Percentiles rank a stretch among this genome's conserved stretches.
Evolutionary conservation across 164 flowering plant species (phyloP).

Genomic region (Brasenia schreberi): DNA sequence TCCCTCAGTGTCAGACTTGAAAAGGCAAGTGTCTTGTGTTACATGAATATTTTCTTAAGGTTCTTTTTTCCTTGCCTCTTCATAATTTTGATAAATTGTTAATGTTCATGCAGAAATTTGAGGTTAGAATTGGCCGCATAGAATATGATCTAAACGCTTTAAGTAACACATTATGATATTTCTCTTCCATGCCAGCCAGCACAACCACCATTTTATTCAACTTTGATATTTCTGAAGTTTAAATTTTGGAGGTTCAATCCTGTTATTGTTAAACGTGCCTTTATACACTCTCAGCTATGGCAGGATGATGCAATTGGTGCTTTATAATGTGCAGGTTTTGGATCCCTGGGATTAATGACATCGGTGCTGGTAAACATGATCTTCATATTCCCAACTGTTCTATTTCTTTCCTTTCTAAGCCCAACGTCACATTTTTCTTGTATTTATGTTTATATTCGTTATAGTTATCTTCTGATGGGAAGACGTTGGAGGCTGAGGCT

Average conservation of each 20-base stretch:
- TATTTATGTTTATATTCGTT: background rate
- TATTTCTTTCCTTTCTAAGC: background rate
- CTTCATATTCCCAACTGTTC: background rate
- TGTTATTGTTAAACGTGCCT: background rate
- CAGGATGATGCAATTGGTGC: background rate
- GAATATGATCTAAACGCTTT: no score
- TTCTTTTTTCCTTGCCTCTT: no score
- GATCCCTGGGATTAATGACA: constrained; percentile 90
- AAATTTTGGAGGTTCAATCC: background rate
- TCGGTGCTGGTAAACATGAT: constrained; percentile 71
- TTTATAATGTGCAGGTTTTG: constrained; percentile 65
- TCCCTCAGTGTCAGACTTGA: no score
- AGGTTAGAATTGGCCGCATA: no score
- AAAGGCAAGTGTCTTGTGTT: no score
- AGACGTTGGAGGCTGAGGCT: constrained; percentile 92
- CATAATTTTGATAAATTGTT: no score
- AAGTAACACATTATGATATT: no score
- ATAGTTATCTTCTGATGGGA: constrained; percentile 95
- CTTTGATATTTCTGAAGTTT: background rate
- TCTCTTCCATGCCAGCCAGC: no score
- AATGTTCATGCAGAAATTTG: no score
- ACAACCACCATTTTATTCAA: background rate
- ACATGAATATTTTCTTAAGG: no score
- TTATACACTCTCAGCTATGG: background rate
- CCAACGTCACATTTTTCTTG: background rate